Percentiles rank a stretch among this genome's conserved stretches.
phyloP scores from a whole-genome alignment of 106 monocot species.

The Acanthochlamys bracteata region DNA sequence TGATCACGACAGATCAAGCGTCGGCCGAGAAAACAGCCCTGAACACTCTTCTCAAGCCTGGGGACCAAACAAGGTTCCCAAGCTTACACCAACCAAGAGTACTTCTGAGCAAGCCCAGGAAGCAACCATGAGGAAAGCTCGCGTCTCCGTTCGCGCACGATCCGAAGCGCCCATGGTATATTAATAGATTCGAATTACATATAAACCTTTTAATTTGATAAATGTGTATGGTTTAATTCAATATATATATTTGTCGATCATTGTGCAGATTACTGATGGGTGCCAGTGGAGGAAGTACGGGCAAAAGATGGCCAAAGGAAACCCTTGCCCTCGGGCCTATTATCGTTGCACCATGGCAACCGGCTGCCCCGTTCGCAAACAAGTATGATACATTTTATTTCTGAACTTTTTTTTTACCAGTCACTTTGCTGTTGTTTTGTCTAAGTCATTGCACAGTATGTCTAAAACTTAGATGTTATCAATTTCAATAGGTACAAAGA shows the following conservation, averaged over 20 bases:
- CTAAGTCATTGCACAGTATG: neutral
- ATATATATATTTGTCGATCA: constrained; percentile 6
- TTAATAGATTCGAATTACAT: neutral
- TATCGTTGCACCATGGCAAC: constrained; percentile 80
- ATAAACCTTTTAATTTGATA: neutral
- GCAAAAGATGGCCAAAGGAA: constrained; percentile 86
- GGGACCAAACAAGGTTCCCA: constrained; percentile 23
- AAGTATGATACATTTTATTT: constrained; percentile 28
- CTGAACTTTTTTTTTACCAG: neutral
- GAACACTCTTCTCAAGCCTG: constrained; percentile 27
- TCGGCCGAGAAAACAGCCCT: constrained; percentile 16
- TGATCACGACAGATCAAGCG: constrained; percentile 14
- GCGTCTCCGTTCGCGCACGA: constrained; percentile 89
- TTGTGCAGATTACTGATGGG: constrained; percentile 70
- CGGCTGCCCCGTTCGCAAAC: constrained; percentile 73
- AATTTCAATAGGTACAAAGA: constrained; percentile 39
- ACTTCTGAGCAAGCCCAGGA: constrained; percentile 49
- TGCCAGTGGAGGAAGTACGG: constrained; percentile 93
- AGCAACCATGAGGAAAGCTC: constrained; percentile 87
- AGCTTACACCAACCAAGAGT: constrained; percentile 12
- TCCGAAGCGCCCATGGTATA: constrained; percentile 93
- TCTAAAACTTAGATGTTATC: neutral
- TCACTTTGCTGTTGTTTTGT: neutral
- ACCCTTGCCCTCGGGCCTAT: constrained; percentile 66
- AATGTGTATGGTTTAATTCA: neutral